Evolutionary conservation across 1,139 yeast genomes (phyloP), one percentile per base, ranked within the genome.

Genomic region (Nakaseomyces uthaithaninus): DNA sequence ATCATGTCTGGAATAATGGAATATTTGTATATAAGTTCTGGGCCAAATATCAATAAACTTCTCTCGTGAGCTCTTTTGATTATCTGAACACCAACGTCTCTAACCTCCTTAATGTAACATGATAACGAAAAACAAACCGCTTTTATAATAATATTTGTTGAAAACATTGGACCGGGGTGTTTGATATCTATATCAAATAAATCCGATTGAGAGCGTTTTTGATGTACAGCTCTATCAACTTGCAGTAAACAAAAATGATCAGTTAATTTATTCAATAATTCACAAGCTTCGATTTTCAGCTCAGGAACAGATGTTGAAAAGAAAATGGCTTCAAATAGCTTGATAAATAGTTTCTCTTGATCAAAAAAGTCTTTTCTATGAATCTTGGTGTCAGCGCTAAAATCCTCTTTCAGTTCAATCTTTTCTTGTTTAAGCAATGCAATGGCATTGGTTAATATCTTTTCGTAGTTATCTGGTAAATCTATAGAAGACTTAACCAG

Each of bases 91-190:
- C 94, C 96, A 38, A 80, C 74, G 3, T 74, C 75, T 42, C 89
- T 69, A 1, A 89, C 91, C 17, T 74, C 75, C 19, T 71, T 67
- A 44, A 79, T 73, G 66, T 86, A 83, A 47, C 83, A 87, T 44
- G 95, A 80, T 47, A 91, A 68, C 0, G 96, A 91, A 56, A 74
- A 78, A 24, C 80, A 75, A 37, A 91, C 74, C 0, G 94, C 94
- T 49, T 78, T 78, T 37, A 87, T 68, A 40, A 86, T 68, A 0
- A 84, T 71, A 35, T 77, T 75, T 44, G 87, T 93, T 44, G 78
- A 80, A 27, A 89, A 69, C 46, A 71, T 71, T 4, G 80, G 77
- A 33, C 69, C 69, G 0, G 95, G 95, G 61, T 87, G 95, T 43
- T 80, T 77, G 49, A 86, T 89, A 43, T 75, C 74, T 12, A 87